A percentile compares a stretch with the other conserved stretches of the same genome.
These are phyloP conservation scores for Chaetomium sp. DNA, from an alignment of 2,329 filamentous ascomycete species.

Conservation along the genomic window DNA sequence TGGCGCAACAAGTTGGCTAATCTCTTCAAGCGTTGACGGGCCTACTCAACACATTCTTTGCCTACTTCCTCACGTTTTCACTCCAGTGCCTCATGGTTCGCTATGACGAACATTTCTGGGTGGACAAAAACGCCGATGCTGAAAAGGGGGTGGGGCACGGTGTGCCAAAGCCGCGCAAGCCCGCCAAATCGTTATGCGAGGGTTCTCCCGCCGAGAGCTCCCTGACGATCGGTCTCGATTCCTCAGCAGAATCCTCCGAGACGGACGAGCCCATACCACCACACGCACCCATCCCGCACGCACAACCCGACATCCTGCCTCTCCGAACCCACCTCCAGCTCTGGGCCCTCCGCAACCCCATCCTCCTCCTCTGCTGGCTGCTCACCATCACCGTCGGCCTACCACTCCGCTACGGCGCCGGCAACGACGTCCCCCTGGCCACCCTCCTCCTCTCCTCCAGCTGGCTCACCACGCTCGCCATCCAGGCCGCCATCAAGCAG, in stretches of 20 bases:
- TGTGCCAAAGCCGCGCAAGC: neutral
- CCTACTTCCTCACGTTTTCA: conserved; percentile 37
- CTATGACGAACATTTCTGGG: conserved; percentile 21
- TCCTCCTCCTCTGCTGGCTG: conserved; percentile 39
- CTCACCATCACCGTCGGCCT: conserved; percentile 45
- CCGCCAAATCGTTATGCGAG: conserved; percentile 19
- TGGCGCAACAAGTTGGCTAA: conserved; percentile 3
- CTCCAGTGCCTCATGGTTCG: conserved; percentile 36
- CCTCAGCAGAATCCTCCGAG: conserved; percentile 14
- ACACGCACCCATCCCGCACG: neutral
- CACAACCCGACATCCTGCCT: neutral
- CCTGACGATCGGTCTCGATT: neutral
- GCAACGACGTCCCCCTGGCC: conserved; percentile 48
- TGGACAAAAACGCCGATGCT: neutral
- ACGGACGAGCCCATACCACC: neutral
- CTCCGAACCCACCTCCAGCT: neutral
- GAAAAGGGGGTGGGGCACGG: conserved; percentile 15
- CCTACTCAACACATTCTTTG: conserved; percentile 37
- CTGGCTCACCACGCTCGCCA: conserved; percentile 49
- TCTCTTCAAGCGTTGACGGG: conserved; percentile 37
- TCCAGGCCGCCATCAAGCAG: conserved; percentile 46
- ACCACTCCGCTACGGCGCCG: conserved; percentile 42
- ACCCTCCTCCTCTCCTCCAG: conserved; percentile 51
- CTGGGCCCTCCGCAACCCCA: conserved; percentile 34
- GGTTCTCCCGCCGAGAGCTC: conserved; percentile 17